Evolutionary conservation across 2,329 filamentous ascomycete species (phyloP).

Genomic region (Arthrinium phaeospermum): DNA sequence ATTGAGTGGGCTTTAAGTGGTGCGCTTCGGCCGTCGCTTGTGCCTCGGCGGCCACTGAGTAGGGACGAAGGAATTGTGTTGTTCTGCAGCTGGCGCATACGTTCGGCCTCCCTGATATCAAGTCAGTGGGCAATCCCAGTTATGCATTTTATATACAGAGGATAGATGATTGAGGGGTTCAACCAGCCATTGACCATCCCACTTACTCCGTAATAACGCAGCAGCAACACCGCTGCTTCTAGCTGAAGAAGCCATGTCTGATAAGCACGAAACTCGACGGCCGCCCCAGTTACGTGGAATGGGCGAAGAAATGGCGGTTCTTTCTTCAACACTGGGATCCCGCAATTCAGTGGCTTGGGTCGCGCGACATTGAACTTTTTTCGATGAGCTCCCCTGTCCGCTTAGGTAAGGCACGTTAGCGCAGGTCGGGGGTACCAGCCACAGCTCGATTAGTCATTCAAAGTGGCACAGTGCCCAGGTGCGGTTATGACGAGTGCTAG

Average conservation of each 20-base stretch:
- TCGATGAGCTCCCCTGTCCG: conserved; percentile 26
- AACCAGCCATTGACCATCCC: neutral
- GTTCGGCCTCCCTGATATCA: conserved; percentile 34
- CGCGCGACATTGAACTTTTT: conserved; percentile 34
- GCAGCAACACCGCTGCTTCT: conserved; percentile 59
- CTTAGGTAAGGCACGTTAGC: conserved; percentile 17
- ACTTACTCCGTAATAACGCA: conserved; percentile 57
- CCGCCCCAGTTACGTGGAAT: conserved; percentile 26
- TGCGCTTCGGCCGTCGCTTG: conserved; percentile 45
- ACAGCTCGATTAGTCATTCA: neutral
- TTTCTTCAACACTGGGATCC: neutral
- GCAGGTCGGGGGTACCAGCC: neutral
- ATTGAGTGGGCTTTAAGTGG: conserved; percentile 41
- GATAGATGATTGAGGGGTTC: neutral
- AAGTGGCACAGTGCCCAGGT: neutral
- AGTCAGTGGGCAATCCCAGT: conserved; percentile 30
- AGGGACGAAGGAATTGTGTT: conserved; percentile 36
- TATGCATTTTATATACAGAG: neutral
- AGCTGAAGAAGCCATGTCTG: conserved; percentile 59
- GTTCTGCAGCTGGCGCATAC: conserved; percentile 44
- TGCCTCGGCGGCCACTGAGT: conserved; percentile 40
- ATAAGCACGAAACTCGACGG: neutral
- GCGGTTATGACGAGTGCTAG: no score
- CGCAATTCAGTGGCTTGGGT: neutral
- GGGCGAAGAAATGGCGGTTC: conserved; percentile 14